These are phyloP conservation scores for Cryptosporidium baileyi DNA, from an alignment of 169 alveolate species.

Conservation along the genomic window DNA sequence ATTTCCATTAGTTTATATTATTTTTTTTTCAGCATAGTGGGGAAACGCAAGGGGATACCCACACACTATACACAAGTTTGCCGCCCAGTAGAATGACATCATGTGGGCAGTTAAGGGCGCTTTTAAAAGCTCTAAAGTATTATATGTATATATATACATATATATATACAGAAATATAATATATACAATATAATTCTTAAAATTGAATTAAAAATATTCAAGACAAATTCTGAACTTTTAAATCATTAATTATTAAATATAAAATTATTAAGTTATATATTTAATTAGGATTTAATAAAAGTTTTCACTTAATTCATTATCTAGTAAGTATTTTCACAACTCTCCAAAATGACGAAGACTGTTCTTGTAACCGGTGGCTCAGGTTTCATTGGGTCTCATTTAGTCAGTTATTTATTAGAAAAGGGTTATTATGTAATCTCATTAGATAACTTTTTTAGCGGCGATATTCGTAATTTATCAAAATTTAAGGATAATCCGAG, in stretches of 20 bases:
- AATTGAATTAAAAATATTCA: not conserved
- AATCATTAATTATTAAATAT: too few species aligned
- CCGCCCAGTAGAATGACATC: too few species aligned
- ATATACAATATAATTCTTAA: not conserved
- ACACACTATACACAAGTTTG: slow-evolving; percentile 34
- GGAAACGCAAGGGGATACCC: slow-evolving; percentile 1
- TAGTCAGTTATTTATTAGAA: slow-evolving; percentile 74
- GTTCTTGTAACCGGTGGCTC: slow-evolving; percentile 81
- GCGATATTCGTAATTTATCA: slow-evolving; percentile 71
- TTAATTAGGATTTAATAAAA: too few species aligned
- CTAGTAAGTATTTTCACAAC: too few species aligned
- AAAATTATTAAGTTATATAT: too few species aligned
- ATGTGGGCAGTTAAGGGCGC: not conserved
- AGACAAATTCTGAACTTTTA: not conserved
- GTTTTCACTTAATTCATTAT: too few species aligned
- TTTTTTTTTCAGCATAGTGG: not conserved
- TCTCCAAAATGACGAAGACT: not conserved
- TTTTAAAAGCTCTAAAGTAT: not conserved
- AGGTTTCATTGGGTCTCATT: slow-evolving; percentile 80
- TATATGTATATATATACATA: too few species aligned
- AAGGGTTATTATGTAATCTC: slow-evolving; percentile 77
- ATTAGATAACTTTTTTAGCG: slow-evolving; percentile 78
- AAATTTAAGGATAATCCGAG: slow-evolving; percentile 72
- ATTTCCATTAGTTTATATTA: too few species aligned
- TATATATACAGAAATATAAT: too few species aligned